Percentiles rank a stretch among this genome's conserved stretches.
phyloP scores from a whole-genome alignment of 1,284 basidiomycete genomes.

The Spongispora temasekensis region DNA sequence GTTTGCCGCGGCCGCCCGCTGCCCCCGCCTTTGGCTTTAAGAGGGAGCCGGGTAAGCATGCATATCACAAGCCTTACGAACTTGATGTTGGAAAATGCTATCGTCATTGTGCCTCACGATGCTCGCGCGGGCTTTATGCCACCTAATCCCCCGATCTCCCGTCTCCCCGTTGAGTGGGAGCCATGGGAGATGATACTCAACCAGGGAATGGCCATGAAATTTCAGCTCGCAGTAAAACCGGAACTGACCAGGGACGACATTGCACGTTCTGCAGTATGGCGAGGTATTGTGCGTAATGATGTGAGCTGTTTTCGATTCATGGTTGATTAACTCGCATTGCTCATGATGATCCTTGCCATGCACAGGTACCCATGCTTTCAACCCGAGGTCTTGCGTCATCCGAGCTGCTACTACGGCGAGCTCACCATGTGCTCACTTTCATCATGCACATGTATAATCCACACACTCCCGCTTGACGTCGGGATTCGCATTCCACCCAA shows the following conservation, averaged over 20 bases:
- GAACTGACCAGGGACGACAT: constrained; percentile 47
- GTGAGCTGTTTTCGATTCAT: constrained; percentile 41
- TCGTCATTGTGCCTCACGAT: too few relatives aligned
- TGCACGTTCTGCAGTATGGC: constrained; percentile 58
- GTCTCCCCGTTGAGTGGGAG: constrained; percentile 64
- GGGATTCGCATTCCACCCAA: constrained; percentile 68
- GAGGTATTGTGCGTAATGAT: constrained; percentile 54
- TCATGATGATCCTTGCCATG: constrained; percentile 1
- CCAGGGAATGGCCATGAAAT: constrained; percentile 47
- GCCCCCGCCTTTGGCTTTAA: too few relatives aligned
- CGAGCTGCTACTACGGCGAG: constrained; percentile 74
- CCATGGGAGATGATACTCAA: constrained; percentile 70
- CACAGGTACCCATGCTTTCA: constrained; percentile 40
- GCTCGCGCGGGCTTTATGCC: constrained; percentile 93
- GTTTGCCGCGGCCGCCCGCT: too few relatives aligned
- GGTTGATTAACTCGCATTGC: not conserved
- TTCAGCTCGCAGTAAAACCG: constrained; percentile 59
- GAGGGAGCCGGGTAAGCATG: too few relatives aligned
- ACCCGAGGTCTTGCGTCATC: constrained; percentile 47
- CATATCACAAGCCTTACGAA: too few relatives aligned
- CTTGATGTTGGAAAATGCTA: too few relatives aligned
- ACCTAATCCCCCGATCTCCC: constrained; percentile 68
- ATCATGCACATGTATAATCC: constrained; percentile 89
- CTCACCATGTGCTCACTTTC: constrained; percentile 85
- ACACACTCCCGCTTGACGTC: constrained; percentile 61